phyloP scores from a whole-genome alignment of 495 filamentous ascomycete species.

The Parathielavia hyrcaniae region DNA sequence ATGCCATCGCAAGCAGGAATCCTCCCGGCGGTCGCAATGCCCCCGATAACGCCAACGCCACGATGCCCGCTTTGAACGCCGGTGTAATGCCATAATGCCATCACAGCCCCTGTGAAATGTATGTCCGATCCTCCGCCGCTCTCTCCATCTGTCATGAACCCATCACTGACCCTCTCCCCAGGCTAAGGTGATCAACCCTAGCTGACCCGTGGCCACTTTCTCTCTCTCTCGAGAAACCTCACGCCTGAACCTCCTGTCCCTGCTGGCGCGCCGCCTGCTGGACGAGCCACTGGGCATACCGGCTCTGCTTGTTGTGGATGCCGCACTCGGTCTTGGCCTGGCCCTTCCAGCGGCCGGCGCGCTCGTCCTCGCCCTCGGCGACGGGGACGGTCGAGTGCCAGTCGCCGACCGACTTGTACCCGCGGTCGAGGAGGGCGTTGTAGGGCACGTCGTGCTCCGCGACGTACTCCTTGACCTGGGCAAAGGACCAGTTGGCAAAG shows the following conservation, averaged over 20 bases:
- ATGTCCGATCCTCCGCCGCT: not conserved
- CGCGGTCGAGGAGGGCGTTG: constrained; percentile 80
- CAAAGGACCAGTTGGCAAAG: constrained; percentile 92
- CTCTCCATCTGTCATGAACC: constrained; percentile 6
- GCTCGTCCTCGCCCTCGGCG: constrained; percentile 85
- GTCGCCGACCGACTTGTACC: constrained; percentile 96
- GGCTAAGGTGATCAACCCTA: not conserved
- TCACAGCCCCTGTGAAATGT: constrained; percentile 7
- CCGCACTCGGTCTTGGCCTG: constrained; percentile 93
- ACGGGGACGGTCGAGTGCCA: constrained; percentile 96
- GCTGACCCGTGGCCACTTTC: not conserved
- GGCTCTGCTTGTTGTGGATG: constrained; percentile 92
- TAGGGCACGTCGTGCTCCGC: constrained; percentile 82
- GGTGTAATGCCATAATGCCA: constrained; percentile 18
- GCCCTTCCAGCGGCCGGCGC: constrained; percentile 96
- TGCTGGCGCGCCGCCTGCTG: constrained; percentile 63
- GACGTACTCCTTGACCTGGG: constrained; percentile 82
- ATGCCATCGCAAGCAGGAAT: constrained; percentile 4
- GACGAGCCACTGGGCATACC: constrained; percentile 75
- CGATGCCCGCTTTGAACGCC: constrained; percentile 8
- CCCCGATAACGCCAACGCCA: constrained; percentile 9
- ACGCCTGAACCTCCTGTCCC: constrained; percentile 13
- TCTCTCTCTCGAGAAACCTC: not conserved
- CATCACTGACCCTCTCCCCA: constrained; percentile 1
- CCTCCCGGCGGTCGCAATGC: not conserved